Conservation (phyloP, 2,329 filamentous ascomycete species). For the Nothophaeocryptopus gaeumannii region DNA sequence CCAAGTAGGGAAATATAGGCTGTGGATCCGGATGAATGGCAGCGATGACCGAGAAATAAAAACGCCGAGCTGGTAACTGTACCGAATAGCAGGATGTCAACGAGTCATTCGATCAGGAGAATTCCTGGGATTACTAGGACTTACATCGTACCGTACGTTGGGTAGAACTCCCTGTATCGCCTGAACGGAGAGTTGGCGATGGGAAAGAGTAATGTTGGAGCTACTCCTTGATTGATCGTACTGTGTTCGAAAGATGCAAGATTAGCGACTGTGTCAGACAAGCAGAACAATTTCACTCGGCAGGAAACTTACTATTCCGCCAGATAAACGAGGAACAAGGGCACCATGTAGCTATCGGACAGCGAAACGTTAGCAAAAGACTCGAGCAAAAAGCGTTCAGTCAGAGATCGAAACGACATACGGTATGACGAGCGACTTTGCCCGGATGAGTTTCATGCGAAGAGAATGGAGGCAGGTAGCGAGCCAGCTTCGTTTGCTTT, state of each 20-base stretch:
- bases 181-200: conserved; percentile 71
- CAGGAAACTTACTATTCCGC: conserved; percentile 65
- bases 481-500: conserved; percentile 3
- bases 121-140: too few relatives aligned
- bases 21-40: conserved; percentile 77
- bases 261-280: too few relatives aligned
- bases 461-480: conserved; percentile 18
- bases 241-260: too few relatives aligned
- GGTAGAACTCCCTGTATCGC: conserved; percentile 84
- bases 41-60: conserved; percentile 91
- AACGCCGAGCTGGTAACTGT: conserved; percentile 79
- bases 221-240: conserved; percentile 92
- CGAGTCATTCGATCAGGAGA: too few relatives aligned
- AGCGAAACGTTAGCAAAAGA: too few relatives aligned
- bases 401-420: too few relatives aligned
- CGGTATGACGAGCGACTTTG: conserved; percentile 13
- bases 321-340: conserved; percentile 86
- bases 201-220: conserved; percentile 86
- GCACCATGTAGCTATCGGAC: conserved; percentile 66
- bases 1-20: conserved; percentile 76
- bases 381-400: too few relatives aligned
- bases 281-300: too few relatives aligned
- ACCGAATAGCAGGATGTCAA: too few relatives aligned
- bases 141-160: conserved; percentile 80
- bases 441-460: conserved; percentile 53